These are phyloP conservation scores for Puccinellia tenuiflora DNA, from an alignment of 176 grass and related monocot species.

Conservation along the genomic window DNA sequence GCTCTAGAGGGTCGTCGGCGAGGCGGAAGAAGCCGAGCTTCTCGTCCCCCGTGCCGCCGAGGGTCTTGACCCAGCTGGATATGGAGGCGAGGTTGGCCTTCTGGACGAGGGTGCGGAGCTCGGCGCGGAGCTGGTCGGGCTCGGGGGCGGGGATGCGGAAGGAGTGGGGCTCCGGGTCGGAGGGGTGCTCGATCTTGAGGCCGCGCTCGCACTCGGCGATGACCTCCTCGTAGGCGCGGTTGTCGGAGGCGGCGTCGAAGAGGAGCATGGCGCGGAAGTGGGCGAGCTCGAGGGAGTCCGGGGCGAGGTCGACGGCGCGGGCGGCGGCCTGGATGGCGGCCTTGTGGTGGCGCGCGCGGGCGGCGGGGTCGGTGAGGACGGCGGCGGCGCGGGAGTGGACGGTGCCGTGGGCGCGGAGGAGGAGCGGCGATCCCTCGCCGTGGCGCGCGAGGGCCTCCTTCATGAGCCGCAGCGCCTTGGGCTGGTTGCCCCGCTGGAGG, in stretches of 20 bases:
- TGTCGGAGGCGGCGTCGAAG: constrained; percentile 46
- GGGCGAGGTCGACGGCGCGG: constrained; percentile 56
- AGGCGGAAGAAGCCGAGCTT: constrained; percentile 63
- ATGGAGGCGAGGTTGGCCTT: constrained; percentile 82
- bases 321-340: constrained; percentile 48
- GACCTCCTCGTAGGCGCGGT: constrained; percentile 56
- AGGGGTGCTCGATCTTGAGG: constrained; percentile 41
- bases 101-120: constrained; percentile 65
- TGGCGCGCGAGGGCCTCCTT: constrained; percentile 51
- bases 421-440: constrained; percentile 44
- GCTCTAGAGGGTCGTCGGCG: constrained; percentile 57
- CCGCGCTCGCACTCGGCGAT: constrained; percentile 70
- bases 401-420: constrained; percentile 73
- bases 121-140: constrained; percentile 51
- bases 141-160: constrained; percentile 46
- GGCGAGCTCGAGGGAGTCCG: constrained; percentile 74
- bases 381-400: constrained; percentile 45
- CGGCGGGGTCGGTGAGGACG: constrained; percentile 51
- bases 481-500: constrained; percentile 61
- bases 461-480: constrained; percentile 58
- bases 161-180: constrained; percentile 56
- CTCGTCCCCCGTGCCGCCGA: constrained; percentile 54
- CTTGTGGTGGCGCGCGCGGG: constrained; percentile 56
- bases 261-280: constrained; percentile 72
- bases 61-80: constrained; percentile 80